Evolutionary conservation across 2,329 filamentous ascomycete genomes (phyloP), one percentile per base, ranked within the genome.

Genomic region (Juglanconis juglandina): DNA sequence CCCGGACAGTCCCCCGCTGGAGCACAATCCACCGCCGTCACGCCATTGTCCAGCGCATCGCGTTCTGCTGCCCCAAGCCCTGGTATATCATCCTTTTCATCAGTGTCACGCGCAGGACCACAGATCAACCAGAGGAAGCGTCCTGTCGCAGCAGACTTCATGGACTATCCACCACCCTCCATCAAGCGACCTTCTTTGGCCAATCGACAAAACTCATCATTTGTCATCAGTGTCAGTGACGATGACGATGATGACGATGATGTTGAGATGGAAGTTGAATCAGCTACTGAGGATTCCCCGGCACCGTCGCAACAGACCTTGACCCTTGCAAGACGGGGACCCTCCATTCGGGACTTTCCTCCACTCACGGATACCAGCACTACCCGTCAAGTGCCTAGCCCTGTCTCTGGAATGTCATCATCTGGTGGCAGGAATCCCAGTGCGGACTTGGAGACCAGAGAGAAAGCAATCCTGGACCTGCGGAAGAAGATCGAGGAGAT

Each of bases 211-310:
- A 80, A 87, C 32, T 80, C 86, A 53, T 82, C 82, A 3, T 83
- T 96, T 56, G 84, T 96, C 44, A 96, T 96, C 66, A 86, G 96
- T 65, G 88, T 96, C 44, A 96, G 91, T 69, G 93, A 96, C 34
- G 84, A 79, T 32, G 80, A 77, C 6, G 81, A 83, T 69, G 81
- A 83, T 42, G 82, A 86, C 53, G 84, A 86, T 59, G 84, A 87
- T 64, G 80, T 87, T 51, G 86, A 87, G 59, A 89, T 88, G 85
- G 87, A 90, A 39, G 79, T 88, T 32, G 85, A 85, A 33, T 85
- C 81, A 51, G 80, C 78, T 9, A 76, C 73, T 34, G 78, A 81
- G 30, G 76, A 76, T 35, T 63, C 62, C 3, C 66, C 73, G 32
- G 69, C 72, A 14, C 68, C 73, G 3, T 67, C 71, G 5, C 73